These are phyloP conservation scores for Talaromyces pinophilus DNA, from an alignment of 2,329 filamentous ascomycete species.

Conservation along the genomic window DNA sequence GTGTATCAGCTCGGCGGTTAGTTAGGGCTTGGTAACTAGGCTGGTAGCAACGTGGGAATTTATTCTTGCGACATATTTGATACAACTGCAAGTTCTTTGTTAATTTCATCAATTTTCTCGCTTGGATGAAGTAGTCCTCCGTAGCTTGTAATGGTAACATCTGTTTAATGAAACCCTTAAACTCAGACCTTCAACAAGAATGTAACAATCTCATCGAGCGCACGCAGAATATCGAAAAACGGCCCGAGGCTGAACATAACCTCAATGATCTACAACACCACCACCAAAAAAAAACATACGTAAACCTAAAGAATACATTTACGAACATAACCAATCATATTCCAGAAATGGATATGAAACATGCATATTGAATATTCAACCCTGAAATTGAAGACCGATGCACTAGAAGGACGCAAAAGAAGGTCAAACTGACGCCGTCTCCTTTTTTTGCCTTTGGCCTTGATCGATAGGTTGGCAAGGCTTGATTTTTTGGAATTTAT, in stretches of 20 bases:
- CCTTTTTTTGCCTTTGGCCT: background rate
- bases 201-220: background rate
- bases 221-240: background rate
- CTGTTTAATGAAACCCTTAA: background rate
- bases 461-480: background rate
- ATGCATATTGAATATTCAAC: background rate
- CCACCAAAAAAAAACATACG: background rate
- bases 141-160: background rate
- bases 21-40: background rate
- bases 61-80: slow-evolving; percentile 1
- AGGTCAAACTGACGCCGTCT: background rate
- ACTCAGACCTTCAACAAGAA: background rate
- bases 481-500: background rate
- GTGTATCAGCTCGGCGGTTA: background rate
- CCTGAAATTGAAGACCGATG: background rate
- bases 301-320: background rate
- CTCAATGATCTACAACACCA: background rate
- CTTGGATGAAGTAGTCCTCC: too few relatives aligned
- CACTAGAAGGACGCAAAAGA: background rate
- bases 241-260: background rate
- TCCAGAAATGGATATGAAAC: background rate
- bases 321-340: background rate
- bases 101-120: background rate
- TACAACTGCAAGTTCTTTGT: background rate
- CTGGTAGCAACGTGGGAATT: background rate